These are phyloP conservation scores for Claviceps arundinis DNA, from an alignment of 2,329 filamentous ascomycete genomes.

Conservation along the genomic window DNA sequence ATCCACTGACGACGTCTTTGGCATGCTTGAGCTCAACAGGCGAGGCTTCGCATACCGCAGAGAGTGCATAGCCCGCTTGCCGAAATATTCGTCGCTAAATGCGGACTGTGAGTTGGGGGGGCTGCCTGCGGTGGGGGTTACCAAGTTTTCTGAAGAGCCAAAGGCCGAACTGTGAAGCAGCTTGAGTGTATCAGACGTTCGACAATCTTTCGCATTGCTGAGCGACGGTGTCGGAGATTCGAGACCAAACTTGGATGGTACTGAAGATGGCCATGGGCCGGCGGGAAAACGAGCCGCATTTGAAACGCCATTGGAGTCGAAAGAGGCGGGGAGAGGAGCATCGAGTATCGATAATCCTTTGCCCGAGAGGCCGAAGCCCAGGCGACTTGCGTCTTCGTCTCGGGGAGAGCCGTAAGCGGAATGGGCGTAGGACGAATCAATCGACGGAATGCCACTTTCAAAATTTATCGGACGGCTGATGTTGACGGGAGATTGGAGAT, in stretches of 20 bases:
- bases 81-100: constrained; percentile 45
- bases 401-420: constrained; percentile 72
- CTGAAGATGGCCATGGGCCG: constrained; percentile 80
- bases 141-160: constrained; percentile 52
- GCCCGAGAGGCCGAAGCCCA: constrained; percentile 64
- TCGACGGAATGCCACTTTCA: constrained; percentile 42
- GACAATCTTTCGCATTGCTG: constrained; percentile 44
- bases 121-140: constrained; percentile 32
- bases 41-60: constrained; percentile 55
- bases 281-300: constrained; percentile 67
- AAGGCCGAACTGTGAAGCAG: constrained; percentile 54
- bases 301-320: constrained; percentile 91
- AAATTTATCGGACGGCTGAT: constrained; percentile 36
- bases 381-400: constrained; percentile 44
- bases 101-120: constrained; percentile 39
- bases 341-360: constrained; percentile 79
- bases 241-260: constrained; percentile 81
- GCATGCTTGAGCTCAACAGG: constrained; percentile 54
- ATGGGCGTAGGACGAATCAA: constrained; percentile 46
- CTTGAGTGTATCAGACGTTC: constrained; percentile 51
- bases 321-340: constrained; percentile 83
- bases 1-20: constrained; percentile 48
- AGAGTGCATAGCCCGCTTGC: constrained; percentile 60
- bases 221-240: constrained; percentile 73
- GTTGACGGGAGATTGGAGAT: constrained; percentile 22